Base-by-base conservation (phyloP, 208 protist species). In the Naegleria lovaniensis region DNA sequence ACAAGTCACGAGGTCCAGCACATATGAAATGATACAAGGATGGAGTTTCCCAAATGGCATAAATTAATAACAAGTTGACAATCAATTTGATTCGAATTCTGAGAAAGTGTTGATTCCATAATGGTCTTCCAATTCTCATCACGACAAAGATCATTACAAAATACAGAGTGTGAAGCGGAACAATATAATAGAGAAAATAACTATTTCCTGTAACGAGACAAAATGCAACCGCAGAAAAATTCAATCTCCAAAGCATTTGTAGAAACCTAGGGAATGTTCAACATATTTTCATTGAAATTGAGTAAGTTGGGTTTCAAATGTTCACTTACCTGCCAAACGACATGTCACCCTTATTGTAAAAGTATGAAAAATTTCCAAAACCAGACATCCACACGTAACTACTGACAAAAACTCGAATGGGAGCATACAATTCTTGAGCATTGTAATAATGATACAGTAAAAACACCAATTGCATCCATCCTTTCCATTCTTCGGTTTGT, bases 161-260 rank as follows among this genome's bases (percentile, higher is more conserved):
- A 92, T 94, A 97, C 75, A 97, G 90, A n/a, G 95, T 96, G 92
- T 97, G 96, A 90, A 97, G 91, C 5, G 95, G 93, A 92, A 95
- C 96, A 91, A 98, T 96, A 93, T 97, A 97, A 93, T 98, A 98
- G 41, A 98, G 93, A 94, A 98, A 97, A 76, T 94, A 97, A 88
- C 95, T 87, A 90, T 95, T 95, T 85, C 92, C 36, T 90, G 96
- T 48, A 39, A 93, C 55, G 7, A 94, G 55, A 92, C 96, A 97
- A 40, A 95, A 86, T 25, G 92, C 91, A 22, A 95, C 13, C 36
- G 95, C 93, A n/a, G 97, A 90, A 83, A 96, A 96, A 93, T 97
- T 97, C 59, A 97, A 93, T 43, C 95, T 92, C 94, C 95, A 96
- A 86, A 95, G 91, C 92, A 93, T 96, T 59, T 94, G 92, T 75